Base-by-base conservation (phyloP, 2,329 filamentous ascomycete genomes). In the Calycina herbarum region DNA sequence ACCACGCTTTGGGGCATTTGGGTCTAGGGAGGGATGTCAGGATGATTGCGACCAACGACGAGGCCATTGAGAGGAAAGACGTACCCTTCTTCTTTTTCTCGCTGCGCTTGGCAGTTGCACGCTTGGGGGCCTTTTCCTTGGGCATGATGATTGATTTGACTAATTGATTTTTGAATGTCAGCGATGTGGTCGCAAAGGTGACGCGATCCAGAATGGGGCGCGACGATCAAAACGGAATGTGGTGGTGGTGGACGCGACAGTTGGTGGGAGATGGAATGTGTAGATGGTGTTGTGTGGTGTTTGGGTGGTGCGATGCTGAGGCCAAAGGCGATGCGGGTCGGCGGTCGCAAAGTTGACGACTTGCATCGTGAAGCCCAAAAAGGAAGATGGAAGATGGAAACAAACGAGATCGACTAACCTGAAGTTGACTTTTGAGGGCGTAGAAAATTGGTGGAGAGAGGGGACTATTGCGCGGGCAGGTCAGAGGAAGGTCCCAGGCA, bases 1-100 rank as follows among this genome's bases (percentile, higher is more conserved):
- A 85, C 94, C 95, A 82, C 95, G 93, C 93, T 98, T 99, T 80
- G 95, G 95, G 68, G 94, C 94, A 82, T 97, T 97, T 78, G 86
- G 75, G 84, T 90, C 93, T 95, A 54, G 82, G 96, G 96, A 24
- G 29, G 24, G 33, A 66, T 69, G 60, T 70, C 68, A 31, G 64
- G 45, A 57, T 17, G 17, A 56, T 63, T 54, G 62, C 63, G 61
- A 68, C 15, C 40, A 11, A 40, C 11, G 60, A 45, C 1, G 38
- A 57, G 17, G 29, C 33, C 48, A 51, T 54, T 31, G 20, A n/a
- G 54, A 40, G 1, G 1, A 13, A 63, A 17, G 31, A 77, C 82
- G 67, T 78, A 89, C 88, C 88, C 85, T 90, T 91, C 87, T 90
- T 90, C 82, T 87, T 89, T 82, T 88, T 89, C 77, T 84, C 84